Conservation (phyloP, 257 asterid genomes). For the Schizonepeta tenuifolia region DNA sequence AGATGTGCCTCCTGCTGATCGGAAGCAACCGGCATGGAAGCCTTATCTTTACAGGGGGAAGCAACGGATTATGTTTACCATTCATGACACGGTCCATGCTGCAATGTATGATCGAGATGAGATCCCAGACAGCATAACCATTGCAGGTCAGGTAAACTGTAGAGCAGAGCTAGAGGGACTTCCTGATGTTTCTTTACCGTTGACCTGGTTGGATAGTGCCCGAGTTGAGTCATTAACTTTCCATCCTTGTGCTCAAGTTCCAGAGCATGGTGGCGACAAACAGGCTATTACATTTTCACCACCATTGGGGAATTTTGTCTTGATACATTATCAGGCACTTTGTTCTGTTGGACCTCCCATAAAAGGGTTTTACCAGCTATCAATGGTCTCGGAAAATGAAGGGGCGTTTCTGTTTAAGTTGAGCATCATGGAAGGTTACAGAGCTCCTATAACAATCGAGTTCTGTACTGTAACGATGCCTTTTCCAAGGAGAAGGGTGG, state of each 20-base stretch:
- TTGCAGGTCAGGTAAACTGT: conserved; percentile 96
- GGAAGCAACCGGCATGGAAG: conserved; percentile 98
- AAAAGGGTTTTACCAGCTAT: conserved; percentile 96
- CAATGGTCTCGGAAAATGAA: conserved; percentile 98
- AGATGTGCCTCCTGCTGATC: conserved; percentile 84
- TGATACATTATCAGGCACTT: conserved; percentile 81
- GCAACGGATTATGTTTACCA: conserved; percentile 86
- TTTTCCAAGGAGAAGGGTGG: conserved; percentile 84
- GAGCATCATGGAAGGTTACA: conserved; percentile 91
- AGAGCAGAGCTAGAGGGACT: conserved; percentile 96
- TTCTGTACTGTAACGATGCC: conserved; percentile 91
- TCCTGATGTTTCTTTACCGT: conserved; percentile 89
- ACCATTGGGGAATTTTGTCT: conserved; percentile 79
- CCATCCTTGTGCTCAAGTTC: conserved; percentile 98
- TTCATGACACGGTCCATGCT: conserved; percentile 90
- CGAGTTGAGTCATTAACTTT: conserved; percentile 77
- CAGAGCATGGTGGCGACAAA: conserved; percentile 89
- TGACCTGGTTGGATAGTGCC: conserved; percentile 73
- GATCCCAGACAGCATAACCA: conserved; percentile 79
- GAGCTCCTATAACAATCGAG: conserved; percentile 74
- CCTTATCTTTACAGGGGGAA: conserved; percentile 93
- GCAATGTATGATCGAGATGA: conserved; percentile 96
- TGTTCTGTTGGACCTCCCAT: conserved; percentile 83
- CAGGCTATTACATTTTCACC: conserved; percentile 92
- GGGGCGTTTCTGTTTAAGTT: conserved; percentile 94